Evolutionary conservation across 2,329 filamentous ascomycete genomes (phyloP), one percentile per base, ranked within the genome.

Genomic region (Colletotrichum tofieldiae): DNA sequence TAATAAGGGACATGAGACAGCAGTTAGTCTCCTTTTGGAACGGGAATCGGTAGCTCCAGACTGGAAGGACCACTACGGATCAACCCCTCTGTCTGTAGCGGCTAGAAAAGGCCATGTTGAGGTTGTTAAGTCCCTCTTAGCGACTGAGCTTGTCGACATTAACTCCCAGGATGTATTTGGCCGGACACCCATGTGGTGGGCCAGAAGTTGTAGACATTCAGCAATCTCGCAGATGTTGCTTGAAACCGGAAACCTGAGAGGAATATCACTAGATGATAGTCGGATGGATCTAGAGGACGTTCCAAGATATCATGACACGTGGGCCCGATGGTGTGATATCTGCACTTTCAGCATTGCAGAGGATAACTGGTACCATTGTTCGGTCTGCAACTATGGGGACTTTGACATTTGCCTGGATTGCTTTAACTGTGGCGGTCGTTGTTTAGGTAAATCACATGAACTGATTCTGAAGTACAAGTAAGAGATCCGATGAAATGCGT

Each of bases 401-500:
- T 62, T 52, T 26, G 11, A 26, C 16, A 62, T 62, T 37, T 62
- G 60, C 20, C 9, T 14, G 14, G 60, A 62, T 16, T 62, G 60
- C 35, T 60, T 60, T 29, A 47, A 12, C 9, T n/a, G 16, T 61
- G 58, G 58, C 39, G 58, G 39, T 4, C 58, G 43, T 61, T 61
- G 58, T 32, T 39, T 61, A 7, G 58, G n/a, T 3, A 7, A 2
- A 61, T 61, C 58, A 5, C 58, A 61, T 37, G 20, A 3, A 8
- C 7, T 56, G 20, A 16, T 5, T 16, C 14, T 1, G 5, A 20
- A 6, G 16, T 9, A 32, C 1, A 5, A 32, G 14, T 26, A n/a
- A 49, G 14, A 41, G 39, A 41, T 26, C 23, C 23, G 23, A 26
- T 26, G 23, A 26, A 26, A 26, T 26, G 23, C 23, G 23, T 26